phyloP scores from a whole-genome alignment of 2,329 filamentous ascomycete species.

The Scolecobasidium constrictum region DNA sequence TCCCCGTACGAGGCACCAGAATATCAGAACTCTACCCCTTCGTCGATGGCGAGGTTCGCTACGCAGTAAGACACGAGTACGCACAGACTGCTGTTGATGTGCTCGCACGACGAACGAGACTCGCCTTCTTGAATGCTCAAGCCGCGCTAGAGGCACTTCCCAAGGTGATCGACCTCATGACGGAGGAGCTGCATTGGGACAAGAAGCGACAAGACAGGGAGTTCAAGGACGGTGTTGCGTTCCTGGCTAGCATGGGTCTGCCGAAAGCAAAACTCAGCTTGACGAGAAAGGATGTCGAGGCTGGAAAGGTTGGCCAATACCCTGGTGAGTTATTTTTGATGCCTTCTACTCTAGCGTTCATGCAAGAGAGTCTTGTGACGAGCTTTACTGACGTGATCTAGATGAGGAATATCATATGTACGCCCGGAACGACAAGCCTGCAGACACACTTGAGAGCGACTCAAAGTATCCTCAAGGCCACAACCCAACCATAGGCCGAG shows the following conservation, averaged over 20 bases:
- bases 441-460: slow-evolving; percentile 41
- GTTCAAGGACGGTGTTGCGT: slow-evolving; percentile 60
- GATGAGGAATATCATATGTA: slow-evolving; percentile 40
- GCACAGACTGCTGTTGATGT: slow-evolving; percentile 87
- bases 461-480: slow-evolving; percentile 31
- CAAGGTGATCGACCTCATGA: slow-evolving; percentile 80
- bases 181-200: slow-evolving; percentile 71
- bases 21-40: slow-evolving; percentile 78
- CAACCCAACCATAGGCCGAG: slow-evolving; percentile 33
- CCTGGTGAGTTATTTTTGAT: slow-evolving; percentile 22
- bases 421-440: slow-evolving; percentile 41
- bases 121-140: slow-evolving; percentile 87
- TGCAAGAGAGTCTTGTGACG: too few relatives aligned
- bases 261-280: slow-evolving; percentile 44
- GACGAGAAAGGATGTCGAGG: slow-evolving; percentile 48
- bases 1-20: slow-evolving; percentile 71
- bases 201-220: slow-evolving; percentile 60
- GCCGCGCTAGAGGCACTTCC: slow-evolving; percentile 80
- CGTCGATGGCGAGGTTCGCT: slow-evolving; percentile 82
- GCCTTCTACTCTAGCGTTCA: slow-evolving; percentile 3
- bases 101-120: slow-evolving; percentile 68
- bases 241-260: slow-evolving; percentile 52
- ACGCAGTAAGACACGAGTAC: slow-evolving; percentile 80
- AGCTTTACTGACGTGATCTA: slow-evolving; percentile 25
- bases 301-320: slow-evolving; percentile 37